Evolutionary conservation across 2,329 filamentous ascomycete species (phyloP).

Genomic region (Colletotrichum simmondsii): DNA sequence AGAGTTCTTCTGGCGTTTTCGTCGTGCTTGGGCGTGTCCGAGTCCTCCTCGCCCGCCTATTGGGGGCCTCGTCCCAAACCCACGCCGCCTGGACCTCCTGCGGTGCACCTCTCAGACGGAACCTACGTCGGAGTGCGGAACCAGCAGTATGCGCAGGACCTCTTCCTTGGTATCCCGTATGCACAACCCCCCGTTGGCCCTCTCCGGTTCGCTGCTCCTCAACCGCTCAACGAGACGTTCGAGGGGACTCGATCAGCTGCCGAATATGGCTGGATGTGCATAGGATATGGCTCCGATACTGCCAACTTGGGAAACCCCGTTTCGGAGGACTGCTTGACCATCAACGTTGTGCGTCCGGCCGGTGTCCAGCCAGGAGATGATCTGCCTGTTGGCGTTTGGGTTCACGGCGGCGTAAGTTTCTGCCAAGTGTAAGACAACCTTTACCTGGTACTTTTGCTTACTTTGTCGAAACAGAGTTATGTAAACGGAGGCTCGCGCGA

Average conservation of each 20-base stretch:
- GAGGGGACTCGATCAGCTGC: slow-evolving; percentile 56
- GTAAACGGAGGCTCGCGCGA: slow-evolving; percentile 44
- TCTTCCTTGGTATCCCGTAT: slow-evolving; percentile 73
- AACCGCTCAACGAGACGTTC: slow-evolving; percentile 57
- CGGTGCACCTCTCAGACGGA: slow-evolving; percentile 29
- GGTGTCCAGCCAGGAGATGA: slow-evolving; percentile 53
- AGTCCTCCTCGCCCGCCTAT: not conserved
- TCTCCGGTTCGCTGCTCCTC: slow-evolving; percentile 70
- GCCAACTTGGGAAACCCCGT: slow-evolving; percentile 49
- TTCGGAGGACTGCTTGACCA: slow-evolving; percentile 62
- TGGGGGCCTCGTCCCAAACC: not conserved
- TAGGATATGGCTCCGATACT: slow-evolving; percentile 58
- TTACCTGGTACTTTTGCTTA: not conserved
- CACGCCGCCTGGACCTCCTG: slow-evolving; percentile 16
- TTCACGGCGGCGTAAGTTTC: slow-evolving; percentile 60
- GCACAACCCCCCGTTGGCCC: slow-evolving; percentile 68
- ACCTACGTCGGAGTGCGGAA: slow-evolving; percentile 54
- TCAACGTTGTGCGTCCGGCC: slow-evolving; percentile 61
- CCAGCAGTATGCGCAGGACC: slow-evolving; percentile 59
- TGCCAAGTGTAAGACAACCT: not conserved
- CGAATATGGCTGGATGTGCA: slow-evolving; percentile 57
- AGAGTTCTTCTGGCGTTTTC: slow-evolving; percentile 27
- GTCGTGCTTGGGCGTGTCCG: slow-evolving; percentile 18
- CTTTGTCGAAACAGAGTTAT: slow-evolving; percentile 35
- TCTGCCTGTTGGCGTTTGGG: slow-evolving; percentile 68